Percentiles rank a stretch among this genome's conserved stretches.
phyloP scores from a whole-genome alignment of 148 eudicot species.

The Vaccinium corymbosum region DNA sequence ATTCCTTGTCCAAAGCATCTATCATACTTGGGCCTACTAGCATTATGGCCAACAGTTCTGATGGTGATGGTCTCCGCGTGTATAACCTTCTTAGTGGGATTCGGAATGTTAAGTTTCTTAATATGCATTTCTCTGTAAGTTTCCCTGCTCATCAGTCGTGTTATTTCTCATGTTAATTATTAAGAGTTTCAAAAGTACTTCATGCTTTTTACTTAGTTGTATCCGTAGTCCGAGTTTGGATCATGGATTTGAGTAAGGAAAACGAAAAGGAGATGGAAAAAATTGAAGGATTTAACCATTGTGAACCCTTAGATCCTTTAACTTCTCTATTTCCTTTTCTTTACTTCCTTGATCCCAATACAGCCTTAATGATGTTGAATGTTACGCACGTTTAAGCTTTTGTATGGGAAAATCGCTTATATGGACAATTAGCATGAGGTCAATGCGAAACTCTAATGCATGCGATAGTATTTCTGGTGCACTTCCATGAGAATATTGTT shows the following conservation, averaged over 20 bases:
- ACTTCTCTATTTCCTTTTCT: not conserved
- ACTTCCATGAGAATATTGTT: not conserved
- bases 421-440: not conserved
- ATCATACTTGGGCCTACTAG: not conserved
- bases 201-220: not conserved
- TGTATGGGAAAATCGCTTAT: not conserved
- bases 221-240: not conserved
- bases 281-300: not conserved
- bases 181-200: not conserved
- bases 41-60: not conserved
- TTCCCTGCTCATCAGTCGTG: not conserved
- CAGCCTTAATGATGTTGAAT: not conserved
- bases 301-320: not conserved
- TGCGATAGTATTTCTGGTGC: not conserved
- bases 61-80: not conserved
- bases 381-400: not conserved
- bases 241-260: not conserved
- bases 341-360: not conserved
- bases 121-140: not conserved
- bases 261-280: not conserved
- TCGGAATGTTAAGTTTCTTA: not conserved
- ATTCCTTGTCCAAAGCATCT: conserved; percentile 1
- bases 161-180: not conserved
- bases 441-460: not conserved
- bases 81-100: conserved; percentile 6